phyloP scores from a whole-genome alignment of 2,329 filamentous ascomycete genomes.

The Didymella sp. region DNA sequence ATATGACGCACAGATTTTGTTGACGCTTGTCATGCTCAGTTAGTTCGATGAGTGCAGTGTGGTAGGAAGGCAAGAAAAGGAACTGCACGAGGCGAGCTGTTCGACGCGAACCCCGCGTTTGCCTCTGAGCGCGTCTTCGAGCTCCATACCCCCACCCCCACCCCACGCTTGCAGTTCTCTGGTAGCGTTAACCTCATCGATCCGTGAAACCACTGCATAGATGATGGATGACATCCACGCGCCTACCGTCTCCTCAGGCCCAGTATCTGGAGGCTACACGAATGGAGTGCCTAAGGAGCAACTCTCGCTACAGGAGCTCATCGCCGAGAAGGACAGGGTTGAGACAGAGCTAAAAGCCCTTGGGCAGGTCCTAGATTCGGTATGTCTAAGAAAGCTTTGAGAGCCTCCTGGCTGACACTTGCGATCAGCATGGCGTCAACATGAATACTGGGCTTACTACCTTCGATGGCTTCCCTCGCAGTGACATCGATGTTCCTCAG shows the following conservation, averaged over 20 bases:
- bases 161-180: constrained; percentile 6
- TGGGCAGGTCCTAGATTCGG: constrained; percentile 85
- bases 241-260: constrained; percentile 78
- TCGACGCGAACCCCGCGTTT: constrained; percentile 24
- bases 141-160: constrained; percentile 14
- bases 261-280: constrained; percentile 64
- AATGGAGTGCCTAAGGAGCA: constrained; percentile 69
- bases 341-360: constrained; percentile 88
- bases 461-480: constrained; percentile 87
- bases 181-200: constrained; percentile 2
- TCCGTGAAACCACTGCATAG: constrained; percentile 58
- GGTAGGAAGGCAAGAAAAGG: neutral
- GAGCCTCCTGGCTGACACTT: constrained; percentile 22
- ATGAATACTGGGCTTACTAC: constrained; percentile 92
- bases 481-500: constrained; percentile 93
- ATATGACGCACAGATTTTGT: neutral
- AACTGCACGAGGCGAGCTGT: neutral
- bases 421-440: constrained; percentile 79
- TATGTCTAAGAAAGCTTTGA: constrained; percentile 53
- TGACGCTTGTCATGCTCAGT: neutral
- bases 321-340: constrained; percentile 80
- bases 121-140: constrained; percentile 14
- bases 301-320: constrained; percentile 78
- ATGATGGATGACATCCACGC: constrained; percentile 74
- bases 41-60: neutral